phyloP scores from a whole-genome alignment of 2,329 filamentous ascomycete species.

The Fusarium foetens region DNA sequence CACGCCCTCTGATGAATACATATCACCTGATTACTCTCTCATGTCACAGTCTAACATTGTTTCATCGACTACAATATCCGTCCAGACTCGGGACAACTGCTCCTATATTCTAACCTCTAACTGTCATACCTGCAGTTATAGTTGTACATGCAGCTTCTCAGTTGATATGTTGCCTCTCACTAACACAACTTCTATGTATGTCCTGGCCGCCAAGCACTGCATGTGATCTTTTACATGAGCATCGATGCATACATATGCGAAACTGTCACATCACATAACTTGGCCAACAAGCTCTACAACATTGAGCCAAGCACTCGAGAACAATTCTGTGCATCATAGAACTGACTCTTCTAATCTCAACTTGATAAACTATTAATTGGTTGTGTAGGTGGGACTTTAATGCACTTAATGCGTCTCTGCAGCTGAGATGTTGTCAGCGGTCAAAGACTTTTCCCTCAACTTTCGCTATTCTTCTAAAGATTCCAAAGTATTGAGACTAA shows the following conservation, averaged over 20 bases:
- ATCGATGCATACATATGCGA: background rate
- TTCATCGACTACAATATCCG: background rate
- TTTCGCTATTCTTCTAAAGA: background rate
- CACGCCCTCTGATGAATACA: background rate
- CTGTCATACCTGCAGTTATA: background rate
- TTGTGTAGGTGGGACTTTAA: background rate
- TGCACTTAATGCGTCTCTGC: background rate
- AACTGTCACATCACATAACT: constrained; percentile 1
- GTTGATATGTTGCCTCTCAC: background rate
- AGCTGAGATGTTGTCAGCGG: background rate
- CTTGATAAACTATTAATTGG: background rate
- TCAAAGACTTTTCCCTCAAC: background rate
- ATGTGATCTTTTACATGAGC: constrained; percentile 5
- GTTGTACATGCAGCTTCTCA: background rate
- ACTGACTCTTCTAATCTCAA: background rate
- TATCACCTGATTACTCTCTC: background rate
- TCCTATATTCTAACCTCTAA: background rate
- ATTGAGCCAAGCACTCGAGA: constrained; percentile 2
- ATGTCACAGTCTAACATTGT: background rate
- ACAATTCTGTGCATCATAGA: background rate
- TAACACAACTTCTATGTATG: constrained; percentile 4
- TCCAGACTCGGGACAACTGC: background rate
- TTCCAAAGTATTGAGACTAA: background rate
- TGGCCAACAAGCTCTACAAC: background rate
- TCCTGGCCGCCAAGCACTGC: background rate